Evolutionary conservation across 352 stramenopile genomes (phyloP), one percentile per base, ranked within the genome.

Genomic region (Phytophthora pini): DNA sequence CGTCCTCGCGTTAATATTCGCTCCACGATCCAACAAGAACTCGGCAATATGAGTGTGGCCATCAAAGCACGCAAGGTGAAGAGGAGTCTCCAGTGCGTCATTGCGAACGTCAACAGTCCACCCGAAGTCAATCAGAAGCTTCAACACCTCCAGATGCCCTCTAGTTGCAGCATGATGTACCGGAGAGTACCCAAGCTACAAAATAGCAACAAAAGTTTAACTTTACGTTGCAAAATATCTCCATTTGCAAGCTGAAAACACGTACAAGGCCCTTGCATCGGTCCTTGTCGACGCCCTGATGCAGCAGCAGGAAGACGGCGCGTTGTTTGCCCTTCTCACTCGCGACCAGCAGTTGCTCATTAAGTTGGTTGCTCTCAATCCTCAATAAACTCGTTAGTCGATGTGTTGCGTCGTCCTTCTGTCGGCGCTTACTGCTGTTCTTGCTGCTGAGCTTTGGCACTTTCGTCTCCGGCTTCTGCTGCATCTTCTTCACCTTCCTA

Each of bases 301-400:
- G 80, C 6, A 92, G 63, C 13, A 94, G 41, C n/a, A 94, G 48
- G 62, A 92, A 93, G 9, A 84, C 71, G 0, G 76, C 81, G 20
- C 85, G 80, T 39, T 80, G 76, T 29, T 84, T 89, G 20, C 84
- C 84, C 56, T 90, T 91, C 52, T 92, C 84, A 36, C 81, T 85
- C 4, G 82, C 84, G 31, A 92, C 80, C 20, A 92, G 68, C 5
- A 92, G 61, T 20, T 92, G 80, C 17, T 90, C 79, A 61, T 67
- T 73, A 15, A 92, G 47, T 34, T 65, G 57, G 66, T 88, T 20
- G 57, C 67, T 65, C 12, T 77, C 80, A 3, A 49, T 73, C 6
- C 61, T n/a, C 58, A 89, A 54, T 8, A 89, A 51, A 41, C 58
- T 74, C 39, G 80, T 79, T 9, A 87, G 38, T 13, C 75, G 80